Conservation (phyloP, 1,139 yeast genomes). For the Yamadazyma mexicana region DNA sequence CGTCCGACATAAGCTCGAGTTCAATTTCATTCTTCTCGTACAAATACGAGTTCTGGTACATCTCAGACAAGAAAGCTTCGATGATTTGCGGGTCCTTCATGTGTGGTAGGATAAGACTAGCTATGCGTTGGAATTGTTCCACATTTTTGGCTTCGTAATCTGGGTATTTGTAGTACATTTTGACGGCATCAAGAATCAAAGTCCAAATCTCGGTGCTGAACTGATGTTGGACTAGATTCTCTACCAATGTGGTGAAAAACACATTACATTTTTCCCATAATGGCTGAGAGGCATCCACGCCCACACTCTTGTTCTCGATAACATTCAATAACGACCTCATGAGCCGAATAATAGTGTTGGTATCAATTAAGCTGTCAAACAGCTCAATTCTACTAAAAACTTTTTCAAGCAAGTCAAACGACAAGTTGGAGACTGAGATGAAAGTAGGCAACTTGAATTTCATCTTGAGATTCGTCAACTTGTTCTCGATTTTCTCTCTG, state of each 20-base stretch:
- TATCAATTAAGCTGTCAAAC: conserved; percentile 38
- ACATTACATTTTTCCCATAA: conserved; percentile 48
- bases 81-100: conserved; percentile 30
- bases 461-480: conserved; percentile 24
- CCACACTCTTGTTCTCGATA: conserved; percentile 34
- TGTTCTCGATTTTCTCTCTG: conserved; percentile 49
- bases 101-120: conserved; percentile 41
- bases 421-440: conserved; percentile 56
- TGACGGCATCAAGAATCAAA: conserved; percentile 41
- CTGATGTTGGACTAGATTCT: conserved; percentile 13
- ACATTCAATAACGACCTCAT: conserved; percentile 27
- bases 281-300: conserved; percentile 27
- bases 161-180: conserved; percentile 36
- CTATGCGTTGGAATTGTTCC: conserved; percentile 44
- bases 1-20: conserved; percentile 13
- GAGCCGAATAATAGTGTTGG: conserved; percentile 41
- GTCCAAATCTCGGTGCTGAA: conserved; percentile 43
- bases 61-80: conserved; percentile 39
- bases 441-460: conserved; percentile 63
- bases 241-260: conserved; percentile 26
- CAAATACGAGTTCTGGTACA: conserved; percentile 35
- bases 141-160: conserved; percentile 51
- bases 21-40: conserved; percentile 35
- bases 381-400: conserved; percentile 34
- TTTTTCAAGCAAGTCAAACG: conserved; percentile 42